Evolutionary conservation across 129 eudicot species (phyloP).

Genomic region (Centrapalus pauciflorus): DNA sequence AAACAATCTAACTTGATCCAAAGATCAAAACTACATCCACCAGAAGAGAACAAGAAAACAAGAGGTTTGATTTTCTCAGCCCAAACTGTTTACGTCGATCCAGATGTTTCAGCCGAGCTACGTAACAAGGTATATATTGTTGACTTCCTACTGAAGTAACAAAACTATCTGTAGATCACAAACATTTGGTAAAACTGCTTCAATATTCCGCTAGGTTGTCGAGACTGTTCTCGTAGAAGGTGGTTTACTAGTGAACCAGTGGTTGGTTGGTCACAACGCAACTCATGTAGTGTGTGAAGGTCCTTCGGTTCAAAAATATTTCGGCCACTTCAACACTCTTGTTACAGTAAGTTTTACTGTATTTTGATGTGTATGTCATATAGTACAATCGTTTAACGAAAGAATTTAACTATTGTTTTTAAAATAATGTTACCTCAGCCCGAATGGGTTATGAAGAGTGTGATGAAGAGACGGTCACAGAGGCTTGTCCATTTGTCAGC

Average conservation of each 20-base stretch:
- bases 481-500: conserved; percentile 75
- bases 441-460: conserved; percentile 72
- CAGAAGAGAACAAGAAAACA: conserved; percentile 42
- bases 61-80: conserved; percentile 43
- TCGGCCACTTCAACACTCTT: conserved; percentile 70
- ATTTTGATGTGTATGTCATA: not conserved
- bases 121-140: conserved; percentile 56
- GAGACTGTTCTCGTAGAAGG: conserved; percentile 61
- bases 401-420: not conserved
- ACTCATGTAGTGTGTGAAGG: conserved; percentile 90
- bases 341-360: conserved; percentile 57
- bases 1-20: conserved; percentile 35
- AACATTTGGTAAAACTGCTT: not conserved
- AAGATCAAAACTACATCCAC: conserved; percentile 25
- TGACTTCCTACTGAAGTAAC: not conserved
- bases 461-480: conserved; percentile 56
- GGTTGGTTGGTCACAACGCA: conserved; percentile 65
- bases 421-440: conserved; percentile 56
- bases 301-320: conserved; percentile 51
- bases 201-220: conserved; percentile 35
- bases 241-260: conserved; percentile 45
- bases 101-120: conserved; percentile 51
- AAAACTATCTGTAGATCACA: not conserved
- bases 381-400: not conserved
- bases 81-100: conserved; percentile 55